Base-by-base conservation (phyloP, 495 filamentous ascomycete genomes). In the Talaromyces nanjingensis region DNA sequence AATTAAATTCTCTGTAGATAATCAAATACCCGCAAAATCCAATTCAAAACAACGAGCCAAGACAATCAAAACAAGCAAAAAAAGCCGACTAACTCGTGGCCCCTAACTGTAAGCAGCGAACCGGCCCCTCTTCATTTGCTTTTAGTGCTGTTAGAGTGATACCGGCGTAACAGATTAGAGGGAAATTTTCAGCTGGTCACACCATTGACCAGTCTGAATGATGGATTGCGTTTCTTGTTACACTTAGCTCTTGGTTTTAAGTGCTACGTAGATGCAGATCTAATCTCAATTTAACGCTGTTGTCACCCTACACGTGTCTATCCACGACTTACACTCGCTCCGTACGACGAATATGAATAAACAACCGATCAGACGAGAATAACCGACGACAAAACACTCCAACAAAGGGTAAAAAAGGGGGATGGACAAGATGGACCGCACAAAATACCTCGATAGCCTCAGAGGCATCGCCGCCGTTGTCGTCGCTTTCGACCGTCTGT, bases 391-490 rank as follows among this genome's bases (percentile, higher is more conserved):
- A 42, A 45, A 45, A n/a, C 5, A 6, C 29, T n/a, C 39, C 7
- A 12, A 49, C 45, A 49, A 20, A 45, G n/a, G 27, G 4, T 29
- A 29, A 29, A 29, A 45, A 27, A 27, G 0, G n/a, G 16, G 16
- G 9, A 27, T 27, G 42, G 33, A 37, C 12, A 49, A 9, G 18
- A 49, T 49, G 45, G 18, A 18, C 18, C 45, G 45, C 14, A 68
- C 65, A 2, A 68, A 64, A 62, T 72, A 69, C 69, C 55, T 73
- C 4, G 69, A 73, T 33, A 69, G 71, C 64, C 69, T 73, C 1
- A 67, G 70, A 54, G 71, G 71, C 59, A 65, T 71, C 57, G 71
- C 71, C 53, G 68, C 69, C 8, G 64, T 61, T 5, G 65, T 73
- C 7, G 71, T 73, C 18, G 66, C 68, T 37, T 66, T 66, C 6